A percentile compares a stretch with the other conserved stretches of the same genome.
Evolutionary conservation across 176 grass and related monocot species (phyloP).

Genomic region (Hsuehochloa calcarea): DNA sequence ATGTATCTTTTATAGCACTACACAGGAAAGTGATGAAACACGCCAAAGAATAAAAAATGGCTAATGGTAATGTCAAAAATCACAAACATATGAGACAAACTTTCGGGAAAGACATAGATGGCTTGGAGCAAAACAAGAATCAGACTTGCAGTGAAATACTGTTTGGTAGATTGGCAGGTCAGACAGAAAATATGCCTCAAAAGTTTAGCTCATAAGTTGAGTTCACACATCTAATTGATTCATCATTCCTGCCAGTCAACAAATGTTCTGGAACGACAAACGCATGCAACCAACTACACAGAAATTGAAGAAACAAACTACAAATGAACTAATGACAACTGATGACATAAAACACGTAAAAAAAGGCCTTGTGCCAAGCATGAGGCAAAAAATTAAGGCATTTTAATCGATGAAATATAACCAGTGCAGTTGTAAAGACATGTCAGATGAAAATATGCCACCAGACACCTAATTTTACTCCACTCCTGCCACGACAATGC

Average conservation of each 20-base stretch:
- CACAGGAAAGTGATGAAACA: not conserved
- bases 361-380: not conserved
- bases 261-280: not conserved
- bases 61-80: not conserved
- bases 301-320: not conserved
- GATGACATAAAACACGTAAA: not conserved
- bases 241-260: constrained; percentile 28
- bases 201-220: constrained; percentile 33
- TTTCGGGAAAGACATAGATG: not conserved
- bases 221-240: constrained; percentile 65
- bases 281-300: not conserved
- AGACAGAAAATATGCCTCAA: constrained; percentile 50
- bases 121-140: not conserved
- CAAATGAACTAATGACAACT: not conserved
- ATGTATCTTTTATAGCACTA: not conserved
- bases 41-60: accelerated
- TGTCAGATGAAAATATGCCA: constrained; percentile 16
- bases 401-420: not conserved
- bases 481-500: not conserved
- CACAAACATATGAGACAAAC: not conserved
- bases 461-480: constrained; percentile 23
- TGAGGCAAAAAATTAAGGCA: not conserved
- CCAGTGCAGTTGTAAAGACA: not conserved
- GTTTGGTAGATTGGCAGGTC: constrained; percentile 1
- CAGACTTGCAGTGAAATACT: not conserved